Percentiles rank a stretch among this genome's conserved stretches.
phyloP scores from a whole-genome alignment of 495 filamentous ascomycete species.

The Hypomontagnella submonticulosa region DNA sequence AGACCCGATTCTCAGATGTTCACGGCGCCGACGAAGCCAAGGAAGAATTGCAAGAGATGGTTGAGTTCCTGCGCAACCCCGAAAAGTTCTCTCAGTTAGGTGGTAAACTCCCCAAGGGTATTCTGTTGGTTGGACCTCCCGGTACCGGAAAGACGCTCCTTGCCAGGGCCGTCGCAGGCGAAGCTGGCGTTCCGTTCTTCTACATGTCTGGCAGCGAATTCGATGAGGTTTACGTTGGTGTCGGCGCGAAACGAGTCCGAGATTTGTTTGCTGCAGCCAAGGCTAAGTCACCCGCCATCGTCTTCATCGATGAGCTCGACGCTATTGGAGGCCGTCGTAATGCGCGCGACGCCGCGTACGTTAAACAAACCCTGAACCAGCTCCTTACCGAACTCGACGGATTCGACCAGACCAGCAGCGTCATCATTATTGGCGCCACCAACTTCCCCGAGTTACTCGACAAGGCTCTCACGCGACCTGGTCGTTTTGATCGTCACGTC shows the following conservation, averaged over 20 bases:
- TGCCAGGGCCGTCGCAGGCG: constrained; percentile 93
- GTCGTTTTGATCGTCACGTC: constrained; percentile 94
- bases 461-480: constrained; percentile 92
- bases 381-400: constrained; percentile 97
- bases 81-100: constrained; percentile 91
- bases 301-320: constrained; percentile 98
- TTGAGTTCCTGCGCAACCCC: constrained; percentile 94
- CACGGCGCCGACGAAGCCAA: constrained; percentile 98
- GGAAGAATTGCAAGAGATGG: constrained; percentile 95
- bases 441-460: constrained; percentile 95
- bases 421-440: constrained; percentile 94
- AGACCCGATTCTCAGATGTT: constrained; percentile 89
- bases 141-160: constrained; percentile 99
- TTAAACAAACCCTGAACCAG: constrained; percentile 97
- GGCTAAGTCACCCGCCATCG: constrained; percentile 90
- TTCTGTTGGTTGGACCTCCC: constrained; percentile 92
- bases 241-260: constrained; percentile 96
- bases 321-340: constrained; percentile 95
- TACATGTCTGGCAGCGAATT: constrained; percentile 99
- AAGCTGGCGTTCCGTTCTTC: constrained; percentile 98
- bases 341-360: constrained; percentile 92
- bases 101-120: constrained; percentile 96
- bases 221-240: constrained; percentile 97
- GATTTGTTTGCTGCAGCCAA: constrained; percentile 93
- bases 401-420: constrained; percentile 91